phyloP scores from a whole-genome alignment of 2,329 filamentous ascomycete species.

The Fusarium duplospermum region DNA sequence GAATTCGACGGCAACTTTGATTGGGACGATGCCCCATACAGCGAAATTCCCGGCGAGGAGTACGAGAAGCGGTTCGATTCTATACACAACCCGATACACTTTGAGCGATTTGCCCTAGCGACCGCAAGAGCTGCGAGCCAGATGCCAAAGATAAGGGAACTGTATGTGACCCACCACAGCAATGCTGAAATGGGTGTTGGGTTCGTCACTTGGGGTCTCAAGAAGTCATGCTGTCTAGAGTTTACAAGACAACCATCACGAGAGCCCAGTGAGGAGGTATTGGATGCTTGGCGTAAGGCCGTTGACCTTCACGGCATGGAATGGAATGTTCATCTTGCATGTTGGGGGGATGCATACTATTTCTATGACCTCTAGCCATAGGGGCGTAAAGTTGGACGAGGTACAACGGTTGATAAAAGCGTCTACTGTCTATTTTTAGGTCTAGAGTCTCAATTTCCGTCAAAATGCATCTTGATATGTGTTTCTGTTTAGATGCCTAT shows the following conservation, averaged over 20 bases:
- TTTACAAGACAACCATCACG: not conserved
- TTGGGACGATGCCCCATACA: not conserved
- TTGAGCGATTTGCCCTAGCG: constrained; percentile 9
- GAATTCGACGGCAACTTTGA: not conserved
- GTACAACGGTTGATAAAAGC: too few relatives aligned
- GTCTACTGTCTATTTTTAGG: too few relatives aligned
- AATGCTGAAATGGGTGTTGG: not conserved
- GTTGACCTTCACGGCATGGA: not conserved
- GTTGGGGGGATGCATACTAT: not conserved
- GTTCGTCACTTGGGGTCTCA: not conserved
- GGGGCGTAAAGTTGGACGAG: not conserved
- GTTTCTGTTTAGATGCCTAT: too few relatives aligned
- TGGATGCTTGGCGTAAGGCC: not conserved
- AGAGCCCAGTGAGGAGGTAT: not conserved
- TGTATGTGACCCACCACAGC: not conserved
- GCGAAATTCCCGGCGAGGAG: not conserved
- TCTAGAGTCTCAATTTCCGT: not conserved
- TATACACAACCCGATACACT: not conserved
- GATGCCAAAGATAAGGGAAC: constrained; percentile 9
- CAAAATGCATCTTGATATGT: too few relatives aligned
- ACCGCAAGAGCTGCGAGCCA: not conserved
- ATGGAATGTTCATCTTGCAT: not conserved
- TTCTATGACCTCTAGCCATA: not conserved
- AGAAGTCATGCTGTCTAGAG: constrained; percentile 1
- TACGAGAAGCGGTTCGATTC: not conserved